Conservation (phyloP, 2,329 filamentous ascomycete genomes). For the Cladosporium cucumerinum region DNA sequence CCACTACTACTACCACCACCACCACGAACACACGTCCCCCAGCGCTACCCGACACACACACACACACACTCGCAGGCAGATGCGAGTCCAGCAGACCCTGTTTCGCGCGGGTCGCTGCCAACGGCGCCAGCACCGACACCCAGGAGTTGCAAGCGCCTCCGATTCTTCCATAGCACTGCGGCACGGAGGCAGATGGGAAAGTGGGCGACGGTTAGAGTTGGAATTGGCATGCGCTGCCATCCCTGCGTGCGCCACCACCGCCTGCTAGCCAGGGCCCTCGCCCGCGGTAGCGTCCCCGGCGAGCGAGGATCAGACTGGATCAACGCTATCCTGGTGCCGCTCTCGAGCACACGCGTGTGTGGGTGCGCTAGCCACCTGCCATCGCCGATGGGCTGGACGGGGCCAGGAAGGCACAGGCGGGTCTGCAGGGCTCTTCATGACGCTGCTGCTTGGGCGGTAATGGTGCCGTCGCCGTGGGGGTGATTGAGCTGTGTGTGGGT, state of each 20-base stretch:
- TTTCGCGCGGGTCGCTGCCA: constrained; percentile 9
- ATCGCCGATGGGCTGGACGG: constrained; percentile 13
- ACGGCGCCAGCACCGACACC: constrained; percentile 14
- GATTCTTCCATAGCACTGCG: constrained; percentile 17
- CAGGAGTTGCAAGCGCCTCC: constrained; percentile 11
- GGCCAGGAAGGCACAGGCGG: background rate
- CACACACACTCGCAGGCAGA: background rate
- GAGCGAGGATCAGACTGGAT: constrained; percentile 13
- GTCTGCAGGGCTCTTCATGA: constrained; percentile 6
- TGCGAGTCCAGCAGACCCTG: constrained; percentile 16
- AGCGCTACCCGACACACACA: constrained; percentile 14
- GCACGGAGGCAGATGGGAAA: constrained; percentile 15
- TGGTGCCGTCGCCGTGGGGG: background rate
- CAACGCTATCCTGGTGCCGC: constrained; percentile 14
- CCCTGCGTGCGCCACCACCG: constrained; percentile 13
- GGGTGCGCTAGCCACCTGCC: background rate
- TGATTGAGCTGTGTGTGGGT: background rate
- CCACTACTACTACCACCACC: background rate
- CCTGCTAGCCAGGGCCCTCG: constrained; percentile 11
- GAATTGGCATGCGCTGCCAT: constrained; percentile 16
- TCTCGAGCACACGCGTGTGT: constrained; percentile 4
- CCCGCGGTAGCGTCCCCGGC: constrained; percentile 6
- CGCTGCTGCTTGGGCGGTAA: background rate
- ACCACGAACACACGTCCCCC: constrained; percentile 3
- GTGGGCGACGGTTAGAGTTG: constrained; percentile 16